phyloP scores from a whole-genome alignment of 805 yeast genomes.

The Tetrapisispora nanseiensis region DNA sequence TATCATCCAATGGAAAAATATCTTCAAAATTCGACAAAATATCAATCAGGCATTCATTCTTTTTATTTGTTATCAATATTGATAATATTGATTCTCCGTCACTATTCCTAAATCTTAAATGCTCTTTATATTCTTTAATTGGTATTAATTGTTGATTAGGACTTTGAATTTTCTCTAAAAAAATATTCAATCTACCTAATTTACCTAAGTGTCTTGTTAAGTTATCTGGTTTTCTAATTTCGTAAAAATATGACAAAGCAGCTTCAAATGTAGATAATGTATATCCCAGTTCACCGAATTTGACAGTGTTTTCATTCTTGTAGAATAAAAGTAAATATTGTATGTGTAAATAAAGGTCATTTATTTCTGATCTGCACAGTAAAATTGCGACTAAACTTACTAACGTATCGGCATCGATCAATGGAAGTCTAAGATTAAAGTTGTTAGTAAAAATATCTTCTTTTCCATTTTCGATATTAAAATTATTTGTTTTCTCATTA shows the following conservation, averaged over 20 bases:
- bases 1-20: conserved; percentile 54
- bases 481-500: conserved; percentile 12
- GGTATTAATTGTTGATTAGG: background rate
- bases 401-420: conserved; percentile 71
- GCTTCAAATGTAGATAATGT: conserved; percentile 79
- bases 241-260: conserved; percentile 53
- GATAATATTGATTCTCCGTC: conserved; percentile 66
- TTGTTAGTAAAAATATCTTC: too few species aligned
- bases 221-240: background rate
- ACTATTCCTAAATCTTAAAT: conserved; percentile 34
- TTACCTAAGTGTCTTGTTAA: background rate
- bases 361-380: conserved; percentile 50
- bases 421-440: background rate
- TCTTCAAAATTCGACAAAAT: conserved; percentile 38
- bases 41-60: conserved; percentile 35
- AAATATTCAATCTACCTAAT: background rate
- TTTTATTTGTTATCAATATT: conserved; percentile 45
- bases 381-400: conserved; percentile 66
- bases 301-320: conserved; percentile 31
- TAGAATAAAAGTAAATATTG: conserved; percentile 52
- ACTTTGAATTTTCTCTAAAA: background rate
- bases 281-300: conserved; percentile 60
- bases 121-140: conserved; percentile 7
- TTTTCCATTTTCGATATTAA: background rate
- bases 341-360: conserved; percentile 52